Conservation (phyloP, 148 eudicot species). For the Nepenthes mirabilis region DNA sequence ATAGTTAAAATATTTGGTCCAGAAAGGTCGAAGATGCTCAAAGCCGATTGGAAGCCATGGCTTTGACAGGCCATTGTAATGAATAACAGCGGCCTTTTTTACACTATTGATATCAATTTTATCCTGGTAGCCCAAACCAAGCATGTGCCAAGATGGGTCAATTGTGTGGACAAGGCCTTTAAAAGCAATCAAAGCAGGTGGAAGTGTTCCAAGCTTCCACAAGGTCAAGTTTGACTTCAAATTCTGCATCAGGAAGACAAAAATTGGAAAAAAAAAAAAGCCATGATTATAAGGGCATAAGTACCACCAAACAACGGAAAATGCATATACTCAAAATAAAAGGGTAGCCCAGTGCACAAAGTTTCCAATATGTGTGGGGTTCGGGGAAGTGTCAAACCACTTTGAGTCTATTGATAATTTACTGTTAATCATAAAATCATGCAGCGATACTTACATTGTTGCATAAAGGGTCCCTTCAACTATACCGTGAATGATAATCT, state of each 20-base stretch:
- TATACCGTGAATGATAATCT: too few species aligned
- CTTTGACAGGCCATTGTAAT: slow-evolving; percentile 96
- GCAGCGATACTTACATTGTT: too few species aligned
- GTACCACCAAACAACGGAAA: not conserved
- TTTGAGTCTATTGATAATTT: too few species aligned
- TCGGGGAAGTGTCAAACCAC: too few species aligned
- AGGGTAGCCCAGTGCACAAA: too few species aligned
- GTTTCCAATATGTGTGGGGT: too few species aligned
- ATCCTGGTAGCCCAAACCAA: slow-evolving; percentile 92
- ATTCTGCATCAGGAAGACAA: slow-evolving; percentile 41
- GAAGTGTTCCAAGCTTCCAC: slow-evolving; percentile 98
- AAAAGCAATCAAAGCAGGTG: slow-evolving; percentile 95
- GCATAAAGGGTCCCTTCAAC: too few species aligned
- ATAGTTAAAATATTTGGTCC: slow-evolving; percentile 90
- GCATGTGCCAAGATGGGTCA: slow-evolving; percentile 96
- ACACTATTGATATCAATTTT: slow-evolving; percentile 61
- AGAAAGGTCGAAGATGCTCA: slow-evolving; percentile 94
- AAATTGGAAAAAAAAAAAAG: not conserved
- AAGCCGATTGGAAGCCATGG: slow-evolving; percentile 98
- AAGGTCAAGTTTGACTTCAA: slow-evolving; percentile 83
- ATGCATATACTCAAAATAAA: not conserved
- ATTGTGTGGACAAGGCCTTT: slow-evolving; percentile 83
- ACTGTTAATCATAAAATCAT: too few species aligned
- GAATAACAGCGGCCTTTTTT: slow-evolving; percentile 90
- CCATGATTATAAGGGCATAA: not conserved